A percentile compares a stretch with the other conserved stretches of the same genome.
Conservation (phyloP, 2,329 filamentous ascomycete genomes). For the Neofusicoccum kwambonambiense region DNA sequence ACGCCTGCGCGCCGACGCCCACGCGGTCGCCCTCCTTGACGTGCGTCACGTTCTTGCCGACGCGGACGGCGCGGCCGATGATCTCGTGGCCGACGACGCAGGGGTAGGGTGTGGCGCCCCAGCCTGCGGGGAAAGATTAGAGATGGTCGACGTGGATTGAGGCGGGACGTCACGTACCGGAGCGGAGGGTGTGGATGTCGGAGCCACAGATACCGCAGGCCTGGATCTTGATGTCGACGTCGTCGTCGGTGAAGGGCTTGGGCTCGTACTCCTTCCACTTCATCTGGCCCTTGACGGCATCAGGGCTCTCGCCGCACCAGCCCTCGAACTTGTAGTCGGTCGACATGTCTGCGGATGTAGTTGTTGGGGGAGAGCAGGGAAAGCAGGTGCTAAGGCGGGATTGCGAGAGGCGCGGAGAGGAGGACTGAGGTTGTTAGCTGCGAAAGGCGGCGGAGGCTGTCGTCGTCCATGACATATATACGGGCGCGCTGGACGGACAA, state of each 20-base stretch:
- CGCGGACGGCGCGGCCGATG: constrained; percentile 38
- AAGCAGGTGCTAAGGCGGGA: background rate
- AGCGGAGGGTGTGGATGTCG: constrained; percentile 18
- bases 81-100: constrained; percentile 45
- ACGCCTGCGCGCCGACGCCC: constrained; percentile 53
- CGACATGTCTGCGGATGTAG: background rate
- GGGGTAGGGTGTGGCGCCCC: constrained; percentile 46
- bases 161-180: background rate
- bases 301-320: constrained; percentile 55
- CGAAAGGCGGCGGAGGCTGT: background rate
- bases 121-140: constrained; percentile 41
- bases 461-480: background rate
- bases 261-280: constrained; percentile 51
- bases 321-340: constrained; percentile 55
- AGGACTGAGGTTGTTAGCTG: background rate
- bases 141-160: no score
- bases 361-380: background rate
- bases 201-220: constrained; percentile 37
- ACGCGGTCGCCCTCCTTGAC: constrained; percentile 62
- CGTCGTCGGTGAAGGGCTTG: constrained; percentile 41
- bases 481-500: background rate
- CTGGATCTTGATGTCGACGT: constrained; percentile 43
- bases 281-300: constrained; percentile 54
- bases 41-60: constrained; percentile 35
- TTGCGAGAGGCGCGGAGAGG: background rate